Conservation (phyloP, 2,329 filamentous ascomycete genomes). For the Sphaceloma murrayae region DNA sequence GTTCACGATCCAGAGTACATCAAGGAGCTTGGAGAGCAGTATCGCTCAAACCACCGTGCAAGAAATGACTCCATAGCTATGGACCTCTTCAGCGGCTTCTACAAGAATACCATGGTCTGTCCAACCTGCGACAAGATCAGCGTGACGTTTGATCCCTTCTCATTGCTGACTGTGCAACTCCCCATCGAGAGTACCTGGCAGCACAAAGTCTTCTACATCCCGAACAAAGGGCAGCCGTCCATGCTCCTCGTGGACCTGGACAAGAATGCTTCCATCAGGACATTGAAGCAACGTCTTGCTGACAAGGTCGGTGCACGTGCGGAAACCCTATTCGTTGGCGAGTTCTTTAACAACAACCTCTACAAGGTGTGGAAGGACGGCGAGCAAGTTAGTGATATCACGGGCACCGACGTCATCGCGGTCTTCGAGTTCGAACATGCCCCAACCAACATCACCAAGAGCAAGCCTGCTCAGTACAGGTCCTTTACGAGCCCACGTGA, state of each 20-base stretch:
- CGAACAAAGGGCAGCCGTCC: conserved; percentile 61
- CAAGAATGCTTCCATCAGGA: conserved; percentile 60
- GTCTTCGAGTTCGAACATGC: conserved; percentile 68
- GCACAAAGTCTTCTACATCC: conserved; percentile 66
- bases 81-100: conserved; percentile 93
- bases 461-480: conserved; percentile 17
- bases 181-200: conserved; percentile 78
- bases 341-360: conserved; percentile 75
- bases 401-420: conserved; percentile 51
- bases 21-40: conserved; percentile 72
- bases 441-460: conserved; percentile 59
- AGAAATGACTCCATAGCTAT: conserved; percentile 92
- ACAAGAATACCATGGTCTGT: conserved; percentile 94
- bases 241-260: conserved; percentile 69
- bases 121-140: conserved; percentile 88
- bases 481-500: conserved; percentile 24
- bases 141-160: conserved; percentile 98
- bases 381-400: conserved; percentile 57
- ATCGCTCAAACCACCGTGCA: conserved; percentile 83
- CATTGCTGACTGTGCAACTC: conserved; percentile 81
- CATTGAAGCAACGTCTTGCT: conserved; percentile 55
- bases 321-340: conserved; percentile 64
- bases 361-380: conserved; percentile 76
- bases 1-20: conserved; percentile 73
- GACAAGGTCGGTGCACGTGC: conserved; percentile 41